Base-by-base conservation (phyloP, 2,329 filamentous ascomycete genomes). In the Chaetomium globosum region DNA sequence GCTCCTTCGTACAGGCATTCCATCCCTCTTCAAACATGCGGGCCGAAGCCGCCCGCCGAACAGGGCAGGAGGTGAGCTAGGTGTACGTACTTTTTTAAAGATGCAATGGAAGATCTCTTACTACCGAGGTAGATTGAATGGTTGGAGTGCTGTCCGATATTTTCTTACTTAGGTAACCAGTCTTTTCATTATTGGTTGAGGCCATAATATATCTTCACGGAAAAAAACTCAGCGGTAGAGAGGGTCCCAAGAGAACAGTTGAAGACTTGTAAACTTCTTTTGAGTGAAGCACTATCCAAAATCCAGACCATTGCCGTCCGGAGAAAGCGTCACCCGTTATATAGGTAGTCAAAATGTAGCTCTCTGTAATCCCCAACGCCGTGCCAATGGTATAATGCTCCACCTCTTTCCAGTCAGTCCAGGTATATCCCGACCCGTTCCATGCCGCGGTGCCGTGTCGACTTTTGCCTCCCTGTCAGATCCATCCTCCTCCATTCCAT, bases 331-430 rank as follows among this genome's bases (percentile, higher is more conserved):
- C 52, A 10, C 43, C 43, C 21, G 43, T 48, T 48, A 3, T 13
- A 43, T 43, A 16, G 31, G 31, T 31, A 31, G 31, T 13, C 26
- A n/a, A 23, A 55, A 13, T 36, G 21, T 23, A 55, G n/a, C 26
- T 10, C 16, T 3, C 10, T 30, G 23, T 30, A 67, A 61, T 60
- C 59, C 69, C 66, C 63, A 59, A 69, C 70, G 67, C 70, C 70
- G 59, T 65, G 64, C 67, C 67, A 64, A 68, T 71, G 70, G 67
- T 71, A 71, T 70, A 68, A 71, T 69, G 67, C 63, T 61, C 55
- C 61, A n/a, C 54, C 39, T 54, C 63, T 55, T 64, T 30, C 58
- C 43, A 49, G 16, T 55, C 33, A 23, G 43, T 48, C 43, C 43
- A n/a, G 43, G 43, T 21, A 19, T 36, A 49, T 23, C 21, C 48